These are phyloP conservation scores for Gonium pectorale DNA, from an alignment of 139 green algal species.

Conservation along the genomic window DNA sequence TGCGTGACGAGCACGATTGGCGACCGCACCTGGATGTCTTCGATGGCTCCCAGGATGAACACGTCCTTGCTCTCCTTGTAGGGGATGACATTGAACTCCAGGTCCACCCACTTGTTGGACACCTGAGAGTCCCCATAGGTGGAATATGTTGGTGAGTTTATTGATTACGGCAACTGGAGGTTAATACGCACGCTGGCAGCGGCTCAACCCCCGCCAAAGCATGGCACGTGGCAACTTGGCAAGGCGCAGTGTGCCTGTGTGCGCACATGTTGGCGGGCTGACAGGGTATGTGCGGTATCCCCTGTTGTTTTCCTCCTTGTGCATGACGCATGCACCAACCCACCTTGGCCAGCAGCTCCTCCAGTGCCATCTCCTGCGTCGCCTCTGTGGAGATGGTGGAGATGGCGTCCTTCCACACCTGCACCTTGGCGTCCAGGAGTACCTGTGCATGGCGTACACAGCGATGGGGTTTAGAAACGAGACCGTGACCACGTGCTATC, in stretches of 20 bases:
- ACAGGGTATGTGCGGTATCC: too few species aligned
- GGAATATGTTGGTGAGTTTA: too few species aligned
- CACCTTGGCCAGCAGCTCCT: constrained; percentile 85
- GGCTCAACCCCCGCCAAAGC: too few species aligned
- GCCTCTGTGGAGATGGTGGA: constrained; percentile 77
- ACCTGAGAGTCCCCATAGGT: too few species aligned
- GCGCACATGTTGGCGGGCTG: too few species aligned
- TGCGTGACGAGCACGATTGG: background rate
- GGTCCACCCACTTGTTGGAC: constrained; percentile 74
- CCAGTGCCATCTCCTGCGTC: constrained; percentile 81
- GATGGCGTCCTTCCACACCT: constrained; percentile 71
- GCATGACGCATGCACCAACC: background rate
- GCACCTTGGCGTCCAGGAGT: constrained; percentile 73
- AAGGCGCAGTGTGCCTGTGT: too few species aligned
- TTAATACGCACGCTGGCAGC: too few species aligned
- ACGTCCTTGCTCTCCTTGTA: constrained; percentile 93
- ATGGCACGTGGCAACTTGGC: too few species aligned
- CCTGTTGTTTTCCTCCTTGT: too few species aligned
- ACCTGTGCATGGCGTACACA: constrained; percentile 34
- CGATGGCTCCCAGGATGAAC: constrained; percentile 84
- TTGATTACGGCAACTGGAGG: too few species aligned
- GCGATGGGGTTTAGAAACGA: too few species aligned
- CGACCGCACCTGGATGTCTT: constrained; percentile 77
- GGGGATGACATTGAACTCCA: constrained; percentile 79
- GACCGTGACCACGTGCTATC: too few species aligned